Base-by-base conservation (phyloP, 2,329 filamentous ascomycete genomes). In the Ceratocystis variospora region DNA sequence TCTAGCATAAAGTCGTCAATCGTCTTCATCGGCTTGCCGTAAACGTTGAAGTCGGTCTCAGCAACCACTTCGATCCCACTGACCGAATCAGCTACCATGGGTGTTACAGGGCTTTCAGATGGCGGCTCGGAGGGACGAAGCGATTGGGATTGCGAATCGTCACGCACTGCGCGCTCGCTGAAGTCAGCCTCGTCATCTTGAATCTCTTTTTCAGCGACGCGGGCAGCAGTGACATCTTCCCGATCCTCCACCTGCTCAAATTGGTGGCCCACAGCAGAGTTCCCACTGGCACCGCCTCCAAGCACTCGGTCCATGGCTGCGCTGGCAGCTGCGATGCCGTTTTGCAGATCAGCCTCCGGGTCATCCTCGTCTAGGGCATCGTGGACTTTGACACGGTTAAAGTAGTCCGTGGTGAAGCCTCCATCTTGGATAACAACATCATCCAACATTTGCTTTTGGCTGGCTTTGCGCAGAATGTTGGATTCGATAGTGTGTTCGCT, bases 371-470 rank as follows among this genome's bases (percentile, higher is more conserved):
- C 61, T 19, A 44, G 61, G n/a, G 41, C 53, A 25, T 64, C 62
- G 7, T 57, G 64, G 0, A 80, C 80, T 68, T 86, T 83, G 0
- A 81, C 78, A 71, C 87, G 90, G 71, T 91, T 91, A 76, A 96
- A 93, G 74, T 96, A 92, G 72, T 99, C 94, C 0, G 94, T 99
- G 0, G 93, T 99, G 74, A 99, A 99, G 70, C 93, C 91, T 69
- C 94, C 94, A 74, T 97, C 94, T 73, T 99, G 95, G 70, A 99
- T 99, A 66, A 99, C 92, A 6, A 99, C 90, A 70, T 99, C 94
- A 72, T 99, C 94, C 0, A 99, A 82, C 84, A 99, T 91, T 71
- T 95, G 89, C 78, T 99, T 99, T 76, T 99, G 94, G 64, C 94
- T 95, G 12, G 91, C 91, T 73, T 97, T 97, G 69, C 93, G 89